Conservation (phyloP, 1,139 yeast genomes). For the Hanseniaspora sp. region DNA sequence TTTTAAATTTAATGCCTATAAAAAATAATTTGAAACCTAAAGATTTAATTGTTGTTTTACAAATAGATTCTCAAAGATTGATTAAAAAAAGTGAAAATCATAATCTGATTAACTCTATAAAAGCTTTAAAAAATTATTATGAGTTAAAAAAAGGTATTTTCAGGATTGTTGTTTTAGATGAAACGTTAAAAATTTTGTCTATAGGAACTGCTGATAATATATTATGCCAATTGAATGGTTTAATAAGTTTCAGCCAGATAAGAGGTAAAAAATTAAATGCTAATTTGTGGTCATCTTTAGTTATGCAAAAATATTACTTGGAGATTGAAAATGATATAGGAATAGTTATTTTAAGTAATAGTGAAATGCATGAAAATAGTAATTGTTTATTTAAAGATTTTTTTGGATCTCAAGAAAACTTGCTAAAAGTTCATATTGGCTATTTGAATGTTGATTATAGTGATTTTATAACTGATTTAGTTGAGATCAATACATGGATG, state of each 20-base stretch:
- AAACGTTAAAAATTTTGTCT: not conserved
- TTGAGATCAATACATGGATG: conserved; percentile 27
- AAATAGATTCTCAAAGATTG: conserved; percentile 22
- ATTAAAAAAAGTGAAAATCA: conserved; percentile 18
- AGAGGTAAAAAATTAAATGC: conserved; percentile 17
- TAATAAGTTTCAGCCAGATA: conserved; percentile 19
- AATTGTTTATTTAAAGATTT: conserved; percentile 7
- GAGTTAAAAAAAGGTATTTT: conserved; percentile 19
- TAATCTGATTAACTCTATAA: conserved; percentile 22
- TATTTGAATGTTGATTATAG: conserved; percentile 27
- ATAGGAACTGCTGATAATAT: conserved; percentile 14
- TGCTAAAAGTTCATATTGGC: conserved; percentile 26
- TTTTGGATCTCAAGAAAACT: not conserved
- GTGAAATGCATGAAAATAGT: conserved; percentile 21
- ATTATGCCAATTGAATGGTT: conserved; percentile 10
- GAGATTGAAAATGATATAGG: conserved; percentile 18
- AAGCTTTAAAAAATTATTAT: conserved; percentile 23
- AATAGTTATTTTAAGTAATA: conserved; percentile 25
- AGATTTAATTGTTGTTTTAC: conserved; percentile 24
- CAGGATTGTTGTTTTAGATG: conserved; percentile 17
- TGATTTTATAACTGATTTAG: conserved; percentile 25
- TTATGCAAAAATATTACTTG: conserved; percentile 17
- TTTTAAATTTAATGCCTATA: conserved; percentile 1
- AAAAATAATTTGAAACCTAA: conserved; percentile 19
- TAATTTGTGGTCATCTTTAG: conserved; percentile 3